Evolutionary conservation across 768 basidiomycete species (phyloP).

Genomic region (Pleurotus salmoneostramineus): DNA sequence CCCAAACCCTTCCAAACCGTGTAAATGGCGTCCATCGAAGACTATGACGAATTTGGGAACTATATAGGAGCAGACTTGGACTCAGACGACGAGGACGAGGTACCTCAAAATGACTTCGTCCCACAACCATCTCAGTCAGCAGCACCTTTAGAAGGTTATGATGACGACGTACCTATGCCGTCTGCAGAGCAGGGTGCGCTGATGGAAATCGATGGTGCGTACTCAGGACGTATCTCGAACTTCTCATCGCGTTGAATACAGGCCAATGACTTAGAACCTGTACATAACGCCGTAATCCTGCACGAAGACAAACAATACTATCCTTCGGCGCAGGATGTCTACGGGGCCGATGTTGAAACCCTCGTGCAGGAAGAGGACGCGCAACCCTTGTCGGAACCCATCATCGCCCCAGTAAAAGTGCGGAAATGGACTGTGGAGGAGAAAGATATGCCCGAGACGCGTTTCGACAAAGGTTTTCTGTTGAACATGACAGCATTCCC

Average conservation of each 20-base stretch:
- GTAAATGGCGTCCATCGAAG: conserved; percentile 58
- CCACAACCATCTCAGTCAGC: conserved; percentile 21
- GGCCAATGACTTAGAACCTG: conserved; percentile 48
- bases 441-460: conserved; percentile 92
- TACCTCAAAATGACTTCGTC: conserved; percentile 46
- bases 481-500: conserved; percentile 89
- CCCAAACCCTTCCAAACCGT: conserved; percentile 6
- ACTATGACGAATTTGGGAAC: conserved; percentile 95
- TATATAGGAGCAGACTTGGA: conserved; percentile 95
- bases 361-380: conserved; percentile 98
- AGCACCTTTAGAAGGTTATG: conserved; percentile 79
- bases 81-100: conserved; percentile 76
- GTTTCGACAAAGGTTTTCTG: conserved; percentile 98
- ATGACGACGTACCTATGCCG: conserved; percentile 56
- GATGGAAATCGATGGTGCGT: conserved; percentile 82
- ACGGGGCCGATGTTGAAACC: conserved; percentile 92
- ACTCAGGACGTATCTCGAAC: conserved; percentile 2
- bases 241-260: conserved; percentile 15
- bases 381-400: conserved; percentile 92
- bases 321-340: conserved; percentile 86
- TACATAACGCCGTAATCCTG: conserved; percentile 79
- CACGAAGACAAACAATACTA: conserved; percentile 99
- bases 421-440: conserved; percentile 94
- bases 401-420: conserved; percentile 92
- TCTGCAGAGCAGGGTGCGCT: conserved; percentile 56